Conservation (phyloP, 176 grass and related monocot genomes). For the Elymus sibiricus region DNA sequence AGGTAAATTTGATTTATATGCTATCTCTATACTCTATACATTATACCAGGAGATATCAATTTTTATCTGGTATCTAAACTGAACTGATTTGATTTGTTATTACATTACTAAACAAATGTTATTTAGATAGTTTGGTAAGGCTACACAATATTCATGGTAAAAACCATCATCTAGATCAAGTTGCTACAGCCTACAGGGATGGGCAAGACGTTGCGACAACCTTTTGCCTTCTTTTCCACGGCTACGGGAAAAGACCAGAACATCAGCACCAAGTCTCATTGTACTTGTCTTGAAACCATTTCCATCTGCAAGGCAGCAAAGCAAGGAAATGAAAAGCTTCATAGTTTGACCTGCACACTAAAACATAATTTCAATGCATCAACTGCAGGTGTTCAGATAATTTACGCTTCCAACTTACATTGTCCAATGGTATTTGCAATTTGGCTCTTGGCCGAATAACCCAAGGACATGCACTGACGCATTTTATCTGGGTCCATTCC, state of each 20-base stretch:
- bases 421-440: conserved; percentile 87
- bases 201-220: conserved; percentile 35
- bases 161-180: conserved; percentile 20
- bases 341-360: conserved; percentile 14
- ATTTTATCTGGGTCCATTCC: conserved; percentile 97
- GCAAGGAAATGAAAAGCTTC: conserved; percentile 28
- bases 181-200: neutral
- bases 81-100: conserved; percentile 9
- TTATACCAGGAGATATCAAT: neutral
- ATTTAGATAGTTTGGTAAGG: neutral
- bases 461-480: conserved; percentile 99
- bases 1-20: neutral
- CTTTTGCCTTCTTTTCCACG: conserved; percentile 61
- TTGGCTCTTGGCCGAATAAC: conserved; percentile 92
- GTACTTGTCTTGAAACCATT: conserved; percentile 99
- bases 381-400: conserved; percentile 11
- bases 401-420: conserved; percentile 57
- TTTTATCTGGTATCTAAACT: conserved; percentile 1
- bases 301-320: conserved; percentile 59
- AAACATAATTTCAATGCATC: neutral
- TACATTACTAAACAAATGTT: neutral
- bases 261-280: conserved; percentile 98
- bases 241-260: conserved; percentile 90
- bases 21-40: neutral
- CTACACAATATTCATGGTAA: conserved; percentile 8